Conservation (phyloP, 2,329 filamentous ascomycete species). For the Penicillium olsonii region DNA sequence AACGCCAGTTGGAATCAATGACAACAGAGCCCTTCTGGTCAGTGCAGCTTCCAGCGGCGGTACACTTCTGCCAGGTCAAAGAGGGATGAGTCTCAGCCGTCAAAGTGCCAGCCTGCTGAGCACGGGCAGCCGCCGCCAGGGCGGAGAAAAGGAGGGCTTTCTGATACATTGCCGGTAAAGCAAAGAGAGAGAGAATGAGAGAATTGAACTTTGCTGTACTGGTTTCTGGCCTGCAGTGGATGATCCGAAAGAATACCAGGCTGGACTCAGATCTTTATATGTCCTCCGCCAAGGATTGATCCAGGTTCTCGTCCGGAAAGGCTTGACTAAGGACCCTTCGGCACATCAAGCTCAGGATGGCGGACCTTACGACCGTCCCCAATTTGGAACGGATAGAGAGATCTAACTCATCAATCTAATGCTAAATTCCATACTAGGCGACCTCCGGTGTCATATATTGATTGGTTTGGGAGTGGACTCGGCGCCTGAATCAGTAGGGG, state of each 20-base stretch:
- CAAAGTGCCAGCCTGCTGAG: conserved; percentile 37
- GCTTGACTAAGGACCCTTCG: conserved; percentile 5
- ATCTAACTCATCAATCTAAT: conserved; percentile 11
- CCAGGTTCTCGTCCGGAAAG: conserved; percentile 2
- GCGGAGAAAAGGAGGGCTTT: conserved; percentile 33
- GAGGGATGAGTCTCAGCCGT: conserved; percentile 48
- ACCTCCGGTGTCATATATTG: conserved; percentile 13
- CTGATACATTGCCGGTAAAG: conserved; percentile 29
- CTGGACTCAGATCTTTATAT: conserved; percentile 22
- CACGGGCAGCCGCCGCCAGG: conserved; percentile 25
- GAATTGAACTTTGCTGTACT: conserved; percentile 11
- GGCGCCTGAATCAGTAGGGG: conserved; percentile 14
- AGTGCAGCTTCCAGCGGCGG: conserved; percentile 53
- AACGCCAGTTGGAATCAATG: conserved; percentile 62
- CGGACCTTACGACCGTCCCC: conserved; percentile 21
- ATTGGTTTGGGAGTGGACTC: conserved; percentile 17
- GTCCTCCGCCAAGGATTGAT: neutral
- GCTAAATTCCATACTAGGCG: conserved; percentile 14
- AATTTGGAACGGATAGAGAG: conserved; percentile 13
- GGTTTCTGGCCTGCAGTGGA: conserved; percentile 31
- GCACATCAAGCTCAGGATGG: conserved; percentile 6
- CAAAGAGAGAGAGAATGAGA: conserved; percentile 15
- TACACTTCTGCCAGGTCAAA: conserved; percentile 57
- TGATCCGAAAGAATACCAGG: conserved; percentile 9
- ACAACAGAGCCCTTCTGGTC: conserved; percentile 55